Evolutionary conservation across 2,329 filamentous ascomycete genomes (phyloP), one percentile per base, ranked within the genome.

Genomic region (Penicillium sclerotigenum): DNA sequence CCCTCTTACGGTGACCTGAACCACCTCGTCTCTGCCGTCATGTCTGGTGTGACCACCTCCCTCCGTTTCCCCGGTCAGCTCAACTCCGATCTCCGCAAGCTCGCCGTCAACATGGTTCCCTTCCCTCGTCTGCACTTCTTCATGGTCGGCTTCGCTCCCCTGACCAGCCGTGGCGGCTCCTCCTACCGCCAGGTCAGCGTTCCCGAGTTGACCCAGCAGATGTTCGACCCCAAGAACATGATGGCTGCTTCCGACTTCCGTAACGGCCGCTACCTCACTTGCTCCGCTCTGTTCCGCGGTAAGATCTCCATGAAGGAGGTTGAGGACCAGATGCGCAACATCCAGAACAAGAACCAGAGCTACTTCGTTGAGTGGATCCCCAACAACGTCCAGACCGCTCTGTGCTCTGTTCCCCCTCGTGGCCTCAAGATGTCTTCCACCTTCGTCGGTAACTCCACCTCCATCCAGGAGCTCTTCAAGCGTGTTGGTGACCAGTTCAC

Each of bases 151-250:
- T 99, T 99, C 78, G 93, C 94, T 79, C 94, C 94, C 76, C 86
- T 99, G 73, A 99, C 94, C 78, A 96, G 91, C 81, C 88, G 89
- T 79, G 87, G 87, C 71, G 89, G 93, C 67, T 80, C 95, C 85
- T 91, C 90, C 69, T 99, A 97, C 93, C 94, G 94, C 76, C 93
- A 94, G 67, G 89, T 97, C 79, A 92, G 88, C 73, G 94, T 99
- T 61, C 93, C 94, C 57, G 94, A 99, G 85, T 86, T 99, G 78
- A 97, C 94, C 73, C 94, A 99, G 84, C 94, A 99, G 81, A 97
- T 99, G 91, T 99, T 96, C 84, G 94, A 99, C 84, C 93, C 94
- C 74, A 99, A 97, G 91, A 99, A 99, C 88, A 99, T 99, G 93
- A 99, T 99, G 94, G 94, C 94, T 81, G 94, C 94, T 65, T 95